A percentile compares a stretch with the other conserved stretches of the same genome.
These are phyloP conservation scores for Cordyceps tenuipes DNA, from an alignment of 2,329 filamentous ascomycete species.

Conservation along the genomic window DNA sequence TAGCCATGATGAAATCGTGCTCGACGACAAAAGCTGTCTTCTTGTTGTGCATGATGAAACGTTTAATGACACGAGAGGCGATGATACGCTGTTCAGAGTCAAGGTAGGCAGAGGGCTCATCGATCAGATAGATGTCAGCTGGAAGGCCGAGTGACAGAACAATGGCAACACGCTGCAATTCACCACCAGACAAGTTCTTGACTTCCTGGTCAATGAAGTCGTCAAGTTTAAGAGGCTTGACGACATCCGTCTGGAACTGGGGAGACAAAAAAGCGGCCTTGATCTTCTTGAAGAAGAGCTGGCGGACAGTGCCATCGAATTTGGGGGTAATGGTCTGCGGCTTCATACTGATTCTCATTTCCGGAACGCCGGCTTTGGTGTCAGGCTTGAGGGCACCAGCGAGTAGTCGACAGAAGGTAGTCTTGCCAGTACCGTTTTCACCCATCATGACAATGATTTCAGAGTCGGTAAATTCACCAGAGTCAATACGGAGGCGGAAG, in stretches of 20 bases:
- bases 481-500: conserved; percentile 76
- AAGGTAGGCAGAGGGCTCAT: conserved; percentile 94
- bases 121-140: conserved; percentile 96
- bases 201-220: conserved; percentile 99
- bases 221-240: conserved; percentile 97
- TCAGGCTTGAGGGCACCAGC: conserved; percentile 92
- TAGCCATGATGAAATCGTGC: conserved; percentile 99
- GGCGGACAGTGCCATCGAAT: conserved; percentile 91
- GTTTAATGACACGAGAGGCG: conserved; percentile 94
- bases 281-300: conserved; percentile 99
- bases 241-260: conserved; percentile 98
- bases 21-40: conserved; percentile 99
- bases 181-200: conserved; percentile 97
- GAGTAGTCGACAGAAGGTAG: conserved; percentile 94
- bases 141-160: conserved; percentile 92
- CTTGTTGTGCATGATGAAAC: conserved; percentile 99
- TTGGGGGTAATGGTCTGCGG: conserved; percentile 99
- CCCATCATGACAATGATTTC: conserved; percentile 99
- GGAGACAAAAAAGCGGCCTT: conserved; percentile 92
- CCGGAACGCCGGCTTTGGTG: conserved; percentile 64
- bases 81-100: conserved; percentile 99
- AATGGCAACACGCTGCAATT: conserved; percentile 98
- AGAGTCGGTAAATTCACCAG: conserved; percentile 88
- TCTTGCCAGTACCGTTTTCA: conserved; percentile 98
- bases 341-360: conserved; percentile 99